Evolutionary conservation across 768 basidiomycete species (phyloP).

Genomic region (Brasilioporus rufonigricans): DNA sequence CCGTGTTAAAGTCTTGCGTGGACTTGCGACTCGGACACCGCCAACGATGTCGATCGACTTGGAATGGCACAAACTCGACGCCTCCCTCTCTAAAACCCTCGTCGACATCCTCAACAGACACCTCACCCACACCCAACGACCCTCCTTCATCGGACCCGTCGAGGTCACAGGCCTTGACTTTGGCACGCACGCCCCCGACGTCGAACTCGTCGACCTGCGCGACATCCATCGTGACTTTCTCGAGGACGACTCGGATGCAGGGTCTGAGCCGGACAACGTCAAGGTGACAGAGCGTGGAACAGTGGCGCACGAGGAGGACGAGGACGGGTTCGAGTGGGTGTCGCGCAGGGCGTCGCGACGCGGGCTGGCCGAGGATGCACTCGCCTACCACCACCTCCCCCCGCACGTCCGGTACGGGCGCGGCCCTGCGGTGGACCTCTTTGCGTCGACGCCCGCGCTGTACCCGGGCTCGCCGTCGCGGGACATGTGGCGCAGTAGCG

Average conservation of each 20-base stretch:
- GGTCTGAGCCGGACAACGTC: constrained; percentile 36
- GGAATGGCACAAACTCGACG: constrained; percentile 85
- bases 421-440: constrained; percentile 56
- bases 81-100: constrained; percentile 63
- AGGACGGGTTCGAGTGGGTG: constrained; percentile 85
- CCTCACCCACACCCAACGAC: constrained; percentile 67
- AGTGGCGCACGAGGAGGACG: constrained; percentile 49
- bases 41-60: constrained; percentile 87
- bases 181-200: constrained; percentile 76
- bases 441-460: constrained; percentile 50
- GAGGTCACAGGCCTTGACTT: constrained; percentile 85
- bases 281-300: constrained; percentile 48
- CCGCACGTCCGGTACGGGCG: constrained; percentile 70
- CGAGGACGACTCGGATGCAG: constrained; percentile 55
- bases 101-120: constrained; percentile 78
- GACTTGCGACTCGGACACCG: not conserved
- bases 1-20: no score
- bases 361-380: constrained; percentile 48
- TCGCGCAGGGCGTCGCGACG: constrained; percentile 58
- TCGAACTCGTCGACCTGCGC: constrained; percentile 87
- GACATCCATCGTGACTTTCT: constrained; percentile 96
- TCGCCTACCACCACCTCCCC: constrained; percentile 67
- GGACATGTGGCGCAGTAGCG: constrained; percentile 43
- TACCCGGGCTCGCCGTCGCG: constrained; percentile 36
- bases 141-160: constrained; percentile 93